These are phyloP conservation scores for Erythrophleum ivorense DNA, from an alignment of 331 rosid species.

Conservation along the genomic window DNA sequence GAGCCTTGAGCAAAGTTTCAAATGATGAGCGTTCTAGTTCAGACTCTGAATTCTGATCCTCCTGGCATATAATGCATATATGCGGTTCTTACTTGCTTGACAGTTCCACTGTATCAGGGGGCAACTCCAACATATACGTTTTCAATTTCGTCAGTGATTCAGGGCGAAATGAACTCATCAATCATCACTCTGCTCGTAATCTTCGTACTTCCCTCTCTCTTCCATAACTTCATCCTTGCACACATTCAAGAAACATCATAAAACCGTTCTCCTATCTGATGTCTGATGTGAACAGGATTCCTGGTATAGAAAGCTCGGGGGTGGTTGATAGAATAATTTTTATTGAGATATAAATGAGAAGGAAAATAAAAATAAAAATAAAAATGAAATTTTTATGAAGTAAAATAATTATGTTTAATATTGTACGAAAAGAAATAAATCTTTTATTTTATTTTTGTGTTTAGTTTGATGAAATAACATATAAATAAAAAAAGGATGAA, in stretches of 20 bases:
- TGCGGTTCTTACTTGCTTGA: slow-evolving; percentile 20
- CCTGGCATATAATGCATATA: not conserved
- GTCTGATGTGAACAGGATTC: not conserved
- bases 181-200: not conserved
- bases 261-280: not conserved
- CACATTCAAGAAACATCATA: not conserved
- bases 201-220: not conserved
- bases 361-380: no score
- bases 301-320: not conserved
- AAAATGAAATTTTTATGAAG: no score
- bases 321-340: no score
- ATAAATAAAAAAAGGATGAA: no score
- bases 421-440: no score
- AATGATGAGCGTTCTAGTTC: slow-evolving; percentile 32
- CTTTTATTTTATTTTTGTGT: no score
- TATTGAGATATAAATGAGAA: no score
- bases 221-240: not conserved
- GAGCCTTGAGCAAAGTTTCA: slow-evolving; percentile 45
- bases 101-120: slow-evolving; percentile 44
- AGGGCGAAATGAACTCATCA: slow-evolving; percentile 3
- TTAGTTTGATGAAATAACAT: no score
- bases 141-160: not conserved
- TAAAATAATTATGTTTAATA: no score
- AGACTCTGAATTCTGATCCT: slow-evolving; percentile 11
- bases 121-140: slow-evolving; percentile 16